phyloP scores from a whole-genome alignment of 2,329 filamentous ascomycete species.

The Coniochaeta pulveracea region DNA sequence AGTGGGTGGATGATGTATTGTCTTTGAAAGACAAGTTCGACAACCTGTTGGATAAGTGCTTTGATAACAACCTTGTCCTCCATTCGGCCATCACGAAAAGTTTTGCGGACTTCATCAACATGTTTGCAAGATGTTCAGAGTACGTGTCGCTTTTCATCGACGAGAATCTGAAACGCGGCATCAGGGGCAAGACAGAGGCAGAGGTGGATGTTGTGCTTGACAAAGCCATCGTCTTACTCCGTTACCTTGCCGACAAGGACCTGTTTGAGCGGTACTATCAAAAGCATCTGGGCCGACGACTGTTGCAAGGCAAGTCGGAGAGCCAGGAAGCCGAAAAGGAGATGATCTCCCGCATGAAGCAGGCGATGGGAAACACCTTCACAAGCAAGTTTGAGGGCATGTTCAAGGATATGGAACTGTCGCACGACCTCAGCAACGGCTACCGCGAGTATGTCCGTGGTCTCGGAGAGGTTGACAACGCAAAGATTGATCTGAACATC shows the following conservation, averaged over 20 bases:
- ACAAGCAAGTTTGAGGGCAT: constrained; percentile 90
- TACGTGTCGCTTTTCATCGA: constrained; percentile 96
- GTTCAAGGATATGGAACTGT: constrained; percentile 93
- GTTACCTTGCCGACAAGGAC: constrained; percentile 86
- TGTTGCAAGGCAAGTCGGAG: constrained; percentile 81
- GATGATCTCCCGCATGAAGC: constrained; percentile 95
- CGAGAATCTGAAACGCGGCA: constrained; percentile 86
- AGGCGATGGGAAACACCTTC: constrained; percentile 89
- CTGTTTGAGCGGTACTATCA: constrained; percentile 97
- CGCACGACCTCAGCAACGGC: constrained; percentile 65
- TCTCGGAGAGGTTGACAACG: constrained; percentile 39
- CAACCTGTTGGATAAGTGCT: constrained; percentile 60
- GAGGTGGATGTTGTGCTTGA: constrained; percentile 80
- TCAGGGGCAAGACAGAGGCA: constrained; percentile 82
- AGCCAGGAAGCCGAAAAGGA: constrained; percentile 89
- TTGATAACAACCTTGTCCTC: constrained; percentile 62
- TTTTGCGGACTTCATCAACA: constrained; percentile 87
- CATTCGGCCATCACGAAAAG: constrained; percentile 77
- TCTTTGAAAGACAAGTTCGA: constrained; percentile 84
- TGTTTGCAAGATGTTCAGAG: constrained; percentile 76
- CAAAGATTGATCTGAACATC: constrained; percentile 67
- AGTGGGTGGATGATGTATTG: constrained; percentile 91
- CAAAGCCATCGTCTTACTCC: constrained; percentile 77
- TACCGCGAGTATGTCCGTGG: constrained; percentile 59
- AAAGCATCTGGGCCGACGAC: constrained; percentile 80